These are phyloP conservation scores for Arabidopsis hybrid DNA, from an alignment of 441 rosid genomes.

Conservation along the genomic window DNA sequence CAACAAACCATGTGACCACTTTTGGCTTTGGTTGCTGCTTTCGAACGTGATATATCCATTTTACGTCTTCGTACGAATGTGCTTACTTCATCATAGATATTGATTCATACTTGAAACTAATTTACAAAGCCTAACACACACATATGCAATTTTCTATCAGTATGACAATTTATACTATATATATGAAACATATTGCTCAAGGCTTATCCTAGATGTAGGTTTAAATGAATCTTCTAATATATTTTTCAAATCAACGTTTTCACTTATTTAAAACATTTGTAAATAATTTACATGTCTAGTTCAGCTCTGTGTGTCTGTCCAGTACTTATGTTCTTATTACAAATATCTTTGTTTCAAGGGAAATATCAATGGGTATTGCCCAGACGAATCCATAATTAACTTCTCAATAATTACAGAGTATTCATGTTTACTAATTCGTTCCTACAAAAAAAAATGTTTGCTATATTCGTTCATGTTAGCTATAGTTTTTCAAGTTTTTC, in stretches of 20 bases:
- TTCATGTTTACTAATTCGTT: background rate
- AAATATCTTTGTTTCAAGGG: background rate
- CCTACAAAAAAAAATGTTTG: background rate
- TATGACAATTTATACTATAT: too few relatives aligned
- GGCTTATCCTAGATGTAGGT: background rate
- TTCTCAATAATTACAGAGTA: background rate
- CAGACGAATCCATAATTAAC: too few relatives aligned
- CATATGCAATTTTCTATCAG: too few relatives aligned
- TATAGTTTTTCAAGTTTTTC: background rate
- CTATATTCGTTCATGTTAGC: too few relatives aligned
- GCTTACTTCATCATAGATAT: conserved; percentile 19
- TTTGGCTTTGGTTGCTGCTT: conserved; percentile 27
- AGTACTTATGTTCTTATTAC: background rate
- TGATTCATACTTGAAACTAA: too few relatives aligned
- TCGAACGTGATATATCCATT: conserved; percentile 9
- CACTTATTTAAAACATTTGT: background rate
- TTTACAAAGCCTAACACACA: too few relatives aligned
- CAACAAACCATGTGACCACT: conserved; percentile 20
- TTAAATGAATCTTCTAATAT: background rate
- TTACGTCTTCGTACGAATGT: conserved; percentile 27
- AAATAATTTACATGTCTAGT: background rate
- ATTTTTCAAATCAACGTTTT: background rate
- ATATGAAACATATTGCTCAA: background rate
- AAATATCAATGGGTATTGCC: too few relatives aligned
- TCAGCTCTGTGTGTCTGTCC: background rate